Conservation (phyloP, 139 green algal species). For the Nannochloris sp. region DNA sequence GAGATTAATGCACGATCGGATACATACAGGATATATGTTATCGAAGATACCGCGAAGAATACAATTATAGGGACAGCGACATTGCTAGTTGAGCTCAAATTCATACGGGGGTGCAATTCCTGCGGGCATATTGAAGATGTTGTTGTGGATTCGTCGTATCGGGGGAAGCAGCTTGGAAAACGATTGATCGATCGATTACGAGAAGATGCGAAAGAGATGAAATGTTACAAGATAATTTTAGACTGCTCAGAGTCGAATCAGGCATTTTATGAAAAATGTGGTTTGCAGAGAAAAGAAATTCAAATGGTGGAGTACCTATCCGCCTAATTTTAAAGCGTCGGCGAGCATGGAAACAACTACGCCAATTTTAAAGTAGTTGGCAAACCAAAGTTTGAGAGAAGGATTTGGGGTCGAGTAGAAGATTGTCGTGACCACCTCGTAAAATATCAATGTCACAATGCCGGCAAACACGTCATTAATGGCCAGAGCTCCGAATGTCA, state of each 20-base stretch:
- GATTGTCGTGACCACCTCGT: conserved; percentile 28
- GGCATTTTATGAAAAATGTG: conserved; percentile 86
- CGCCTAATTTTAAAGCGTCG: conserved; percentile 53
- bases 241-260: conserved; percentile 85
- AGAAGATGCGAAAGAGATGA: conserved; percentile 20
- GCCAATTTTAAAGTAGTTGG: conserved; percentile 59
- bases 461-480: conserved; percentile 64
- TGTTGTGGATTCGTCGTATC: conserved; percentile 62
- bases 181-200: conserved; percentile 62
- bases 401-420: conserved; percentile 24
- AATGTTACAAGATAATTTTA: conserved; percentile 94
- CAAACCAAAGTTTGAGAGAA: conserved; percentile 28
- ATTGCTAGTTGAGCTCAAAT: conserved; percentile 81
- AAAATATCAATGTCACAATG: conserved; percentile 43
- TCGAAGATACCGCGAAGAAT: conserved; percentile 34
- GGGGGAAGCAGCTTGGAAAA: conserved; percentile 61
- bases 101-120: conserved; percentile 71
- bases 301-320: conserved; percentile 78
- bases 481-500: conserved; percentile 54
- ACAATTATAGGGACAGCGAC: conserved; percentile 65
- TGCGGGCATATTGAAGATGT: conserved; percentile 89
- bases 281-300: conserved; percentile 74
- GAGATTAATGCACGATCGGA: conserved; percentile 17
- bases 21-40: conserved; percentile 43
- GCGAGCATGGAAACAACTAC: conserved; percentile 39